These are phyloP conservation scores for Cytospora piceicola DNA, from an alignment of 2,329 filamentous ascomycete species.

Conservation along the genomic window DNA sequence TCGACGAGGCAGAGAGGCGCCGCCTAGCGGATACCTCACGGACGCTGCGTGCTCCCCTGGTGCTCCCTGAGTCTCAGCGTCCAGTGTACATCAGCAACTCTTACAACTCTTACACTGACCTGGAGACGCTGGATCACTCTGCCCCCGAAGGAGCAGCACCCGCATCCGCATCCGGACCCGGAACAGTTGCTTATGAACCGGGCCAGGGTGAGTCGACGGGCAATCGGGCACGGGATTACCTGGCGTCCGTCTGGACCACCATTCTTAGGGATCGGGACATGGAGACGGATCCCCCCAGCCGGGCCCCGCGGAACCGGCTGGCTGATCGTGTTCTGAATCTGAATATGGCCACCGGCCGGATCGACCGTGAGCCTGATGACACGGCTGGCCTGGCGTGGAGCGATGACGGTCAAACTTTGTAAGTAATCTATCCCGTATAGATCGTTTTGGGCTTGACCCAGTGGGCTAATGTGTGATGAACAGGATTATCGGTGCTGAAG, in stretches of 20 bases:
- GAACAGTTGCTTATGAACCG: slow-evolving; percentile 17
- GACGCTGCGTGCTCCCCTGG: slow-evolving; percentile 11
- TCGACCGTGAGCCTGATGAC: slow-evolving; percentile 52
- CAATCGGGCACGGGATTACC: slow-evolving; percentile 23
- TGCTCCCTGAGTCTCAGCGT: slow-evolving; percentile 18
- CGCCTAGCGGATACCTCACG: slow-evolving; percentile 14
- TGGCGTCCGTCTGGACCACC: slow-evolving; percentile 29
- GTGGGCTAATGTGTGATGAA: not conserved
- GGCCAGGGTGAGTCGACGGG: slow-evolving; percentile 19
- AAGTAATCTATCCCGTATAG: slow-evolving; percentile 39
- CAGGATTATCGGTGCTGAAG: slow-evolving; percentile 68
- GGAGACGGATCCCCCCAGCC: slow-evolving; percentile 14
- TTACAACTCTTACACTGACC: slow-evolving; percentile 21
- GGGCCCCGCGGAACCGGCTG: slow-evolving; percentile 17
- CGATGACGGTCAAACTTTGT: slow-evolving; percentile 63
- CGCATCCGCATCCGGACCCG: not conserved
- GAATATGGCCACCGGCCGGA: slow-evolving; percentile 27
- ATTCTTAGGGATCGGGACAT: slow-evolving; percentile 27
- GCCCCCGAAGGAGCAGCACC: slow-evolving; percentile 17
- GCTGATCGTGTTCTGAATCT: slow-evolving; percentile 13
- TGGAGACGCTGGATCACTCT: slow-evolving; percentile 24
- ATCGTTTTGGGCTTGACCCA: not conserved
- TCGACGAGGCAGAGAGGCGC: slow-evolving; percentile 24
- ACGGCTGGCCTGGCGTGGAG: slow-evolving; percentile 67
- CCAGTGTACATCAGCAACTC: slow-evolving; percentile 22